These are phyloP conservation scores for Ceratocystis albifundus DNA, from an alignment of 2,329 filamentous ascomycete genomes.

Conservation along the genomic window DNA sequence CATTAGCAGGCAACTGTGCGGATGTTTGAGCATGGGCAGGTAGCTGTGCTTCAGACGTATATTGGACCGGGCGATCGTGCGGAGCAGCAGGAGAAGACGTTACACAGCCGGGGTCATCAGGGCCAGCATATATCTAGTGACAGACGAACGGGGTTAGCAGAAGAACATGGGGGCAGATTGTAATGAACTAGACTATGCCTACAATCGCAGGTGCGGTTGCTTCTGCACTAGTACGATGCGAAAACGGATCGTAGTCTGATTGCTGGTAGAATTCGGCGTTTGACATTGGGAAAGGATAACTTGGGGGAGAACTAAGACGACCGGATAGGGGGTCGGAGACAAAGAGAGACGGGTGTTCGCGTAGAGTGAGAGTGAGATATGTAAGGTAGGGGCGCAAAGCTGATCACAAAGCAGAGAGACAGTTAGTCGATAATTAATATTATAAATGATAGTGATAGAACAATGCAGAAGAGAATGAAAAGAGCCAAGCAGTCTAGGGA, in stretches of 20 bases:
- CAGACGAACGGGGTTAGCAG: slow-evolving; percentile 6
- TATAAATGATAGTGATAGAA: not conserved
- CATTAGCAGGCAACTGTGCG: too few relatives aligned
- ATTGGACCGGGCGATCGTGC: not conserved
- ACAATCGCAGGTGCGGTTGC: slow-evolving; percentile 13
- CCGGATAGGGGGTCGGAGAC: not conserved
- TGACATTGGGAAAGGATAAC: slow-evolving; percentile 13
- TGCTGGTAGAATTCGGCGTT: slow-evolving; percentile 22
- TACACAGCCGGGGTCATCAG: not conserved
- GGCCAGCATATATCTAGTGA: not conserved
- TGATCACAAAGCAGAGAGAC: not conserved
- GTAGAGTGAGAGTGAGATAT: not conserved
- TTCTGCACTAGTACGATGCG: slow-evolving; percentile 6
- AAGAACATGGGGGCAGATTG: not conserved
- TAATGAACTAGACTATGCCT: not conserved
- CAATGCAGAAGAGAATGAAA: slow-evolving; percentile 2
- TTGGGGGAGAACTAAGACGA: not conserved
- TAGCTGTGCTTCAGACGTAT: not conserved
- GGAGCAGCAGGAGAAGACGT: not conserved
- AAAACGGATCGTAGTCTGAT: slow-evolving; percentile 19
- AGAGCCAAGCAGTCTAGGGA: not conserved
- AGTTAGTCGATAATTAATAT: not conserved
- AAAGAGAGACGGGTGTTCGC: not conserved
- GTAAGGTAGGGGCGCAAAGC: not conserved
- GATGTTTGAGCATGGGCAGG: not conserved